phyloP scores from a whole-genome alignment of 192 early-diverging fungal species.

The Coemansia pectinata region DNA sequence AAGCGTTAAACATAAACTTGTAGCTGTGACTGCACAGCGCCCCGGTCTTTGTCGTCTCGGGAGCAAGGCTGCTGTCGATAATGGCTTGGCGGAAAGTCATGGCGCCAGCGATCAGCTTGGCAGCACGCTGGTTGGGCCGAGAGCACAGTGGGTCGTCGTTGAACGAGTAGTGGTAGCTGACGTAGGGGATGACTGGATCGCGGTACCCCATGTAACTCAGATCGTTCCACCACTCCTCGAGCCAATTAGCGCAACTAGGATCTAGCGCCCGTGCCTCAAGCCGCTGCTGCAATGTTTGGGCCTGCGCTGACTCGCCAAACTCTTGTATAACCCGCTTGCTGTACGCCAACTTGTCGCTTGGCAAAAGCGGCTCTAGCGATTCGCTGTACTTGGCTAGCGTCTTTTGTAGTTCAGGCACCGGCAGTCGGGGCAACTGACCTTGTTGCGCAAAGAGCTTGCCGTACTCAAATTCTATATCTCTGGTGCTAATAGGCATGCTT shows the following conservation, averaged over 20 bases:
- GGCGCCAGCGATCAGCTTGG: conserved; percentile 79
- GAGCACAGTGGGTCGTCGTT: conserved; percentile 78
- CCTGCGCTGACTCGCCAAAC: conserved; percentile 76
- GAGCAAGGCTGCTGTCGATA: conserved; percentile 72
- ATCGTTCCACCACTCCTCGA: conserved; percentile 98
- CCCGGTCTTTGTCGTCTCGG: conserved; percentile 71
- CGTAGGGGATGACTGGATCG: conserved; percentile 95
- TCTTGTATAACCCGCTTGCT: conserved; percentile 67
- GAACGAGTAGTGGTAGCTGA: conserved; percentile 95
- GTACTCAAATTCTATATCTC: conserved; percentile 7
- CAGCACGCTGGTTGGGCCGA: conserved; percentile 79
- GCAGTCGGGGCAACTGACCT: conserved; percentile 75
- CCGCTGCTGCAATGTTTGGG: conserved; percentile 78
- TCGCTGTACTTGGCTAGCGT: conserved; percentile 81
- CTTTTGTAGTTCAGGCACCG: conserved; percentile 78
- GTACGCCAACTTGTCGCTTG: conserved; percentile 63
- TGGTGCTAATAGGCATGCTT: conserved; percentile 14
- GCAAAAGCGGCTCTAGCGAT: conserved; percentile 71
- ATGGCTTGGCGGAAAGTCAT: conserved; percentile 80
- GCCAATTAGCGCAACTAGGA: conserved; percentile 77
- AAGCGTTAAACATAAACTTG: conserved; percentile 97
- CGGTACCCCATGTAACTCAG: conserved; percentile 91
- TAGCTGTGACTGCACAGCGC: conserved; percentile 89
- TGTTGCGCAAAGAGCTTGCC: conserved; percentile 71
- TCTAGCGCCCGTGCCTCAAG: conserved; percentile 70